Conservation (phyloP, 1,284 basidiomycete species). For the Cryptococcus neoformans region DNA sequence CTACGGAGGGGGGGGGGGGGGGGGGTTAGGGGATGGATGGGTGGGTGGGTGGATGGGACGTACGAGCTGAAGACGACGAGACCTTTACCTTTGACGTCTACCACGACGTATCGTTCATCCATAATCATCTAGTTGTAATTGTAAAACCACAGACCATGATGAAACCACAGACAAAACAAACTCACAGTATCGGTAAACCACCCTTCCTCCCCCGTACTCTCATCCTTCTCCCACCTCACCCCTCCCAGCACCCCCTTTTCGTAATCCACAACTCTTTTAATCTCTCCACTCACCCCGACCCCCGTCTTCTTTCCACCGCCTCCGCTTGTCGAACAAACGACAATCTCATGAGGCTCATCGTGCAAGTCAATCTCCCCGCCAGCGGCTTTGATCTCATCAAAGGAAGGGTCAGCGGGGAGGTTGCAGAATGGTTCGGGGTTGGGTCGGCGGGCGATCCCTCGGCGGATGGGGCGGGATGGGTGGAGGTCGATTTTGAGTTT, state of each 20-base stretch:
- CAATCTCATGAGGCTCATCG: slow-evolving; percentile 62
- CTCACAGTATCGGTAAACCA: slow-evolving; percentile 65
- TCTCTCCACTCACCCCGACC: slow-evolving; percentile 29
- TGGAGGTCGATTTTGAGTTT: slow-evolving; percentile 66
- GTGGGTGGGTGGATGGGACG: slow-evolving; percentile 39
- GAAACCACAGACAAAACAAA: background rate
- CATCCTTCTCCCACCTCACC: slow-evolving; percentile 59
- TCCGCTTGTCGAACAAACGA: background rate
- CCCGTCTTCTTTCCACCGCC: slow-evolving; percentile 51
- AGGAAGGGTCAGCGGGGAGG: slow-evolving; percentile 62
- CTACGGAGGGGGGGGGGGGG: too few species aligned
- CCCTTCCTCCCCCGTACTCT: slow-evolving; percentile 23
- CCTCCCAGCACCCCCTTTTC: slow-evolving; percentile 56
- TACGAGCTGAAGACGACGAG: slow-evolving; percentile 76
- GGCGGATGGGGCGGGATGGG: slow-evolving; percentile 65
- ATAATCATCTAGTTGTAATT: slow-evolving; percentile 58
- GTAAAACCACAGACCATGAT: background rate
- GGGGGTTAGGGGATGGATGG: background rate
- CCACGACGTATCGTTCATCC: slow-evolving; percentile 73
- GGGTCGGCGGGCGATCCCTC: slow-evolving; percentile 65
- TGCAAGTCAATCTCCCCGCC: slow-evolving; percentile 61
- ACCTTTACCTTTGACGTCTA: slow-evolving; percentile 74
- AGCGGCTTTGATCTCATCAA: slow-evolving; percentile 59
- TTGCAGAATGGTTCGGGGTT: slow-evolving; percentile 59
- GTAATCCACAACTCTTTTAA: background rate